Evolutionary conservation across 2,329 filamentous ascomycete species (phyloP).

Genomic region (Xylaria sp.): DNA sequence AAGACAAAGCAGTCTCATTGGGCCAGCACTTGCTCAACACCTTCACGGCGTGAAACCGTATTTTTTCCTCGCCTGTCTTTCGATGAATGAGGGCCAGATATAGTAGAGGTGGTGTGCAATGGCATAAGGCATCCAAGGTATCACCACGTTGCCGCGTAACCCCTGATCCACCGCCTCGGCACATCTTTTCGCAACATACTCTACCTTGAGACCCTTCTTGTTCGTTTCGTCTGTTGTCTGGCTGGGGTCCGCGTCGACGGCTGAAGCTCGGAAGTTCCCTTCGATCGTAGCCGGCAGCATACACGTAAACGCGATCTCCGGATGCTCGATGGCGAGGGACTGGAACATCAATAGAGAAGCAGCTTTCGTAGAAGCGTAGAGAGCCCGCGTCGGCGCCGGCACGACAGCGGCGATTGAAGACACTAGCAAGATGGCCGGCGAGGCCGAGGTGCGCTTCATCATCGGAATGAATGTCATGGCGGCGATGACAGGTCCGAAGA

Average conservation of each 20-base stretch:
- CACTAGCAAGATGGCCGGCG: slow-evolving; percentile 46
- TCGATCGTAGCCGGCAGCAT: slow-evolving; percentile 51
- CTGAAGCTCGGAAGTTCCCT: slow-evolving; percentile 51
- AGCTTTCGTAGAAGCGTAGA: slow-evolving; percentile 52
- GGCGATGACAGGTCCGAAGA: slow-evolving; percentile 48
- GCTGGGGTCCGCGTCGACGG: slow-evolving; percentile 47
- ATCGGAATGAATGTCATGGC: slow-evolving; percentile 49
- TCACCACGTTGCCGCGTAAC: slow-evolving; percentile 45
- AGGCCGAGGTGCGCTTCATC: slow-evolving; percentile 47
- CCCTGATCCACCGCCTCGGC: slow-evolving; percentile 46
- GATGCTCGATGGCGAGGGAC: slow-evolving; percentile 51
- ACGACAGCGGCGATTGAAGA: slow-evolving; percentile 48
- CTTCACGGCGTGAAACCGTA: slow-evolving; percentile 44
- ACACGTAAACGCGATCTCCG: slow-evolving; percentile 47
- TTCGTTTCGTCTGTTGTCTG: slow-evolving; percentile 41
- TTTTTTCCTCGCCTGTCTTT: slow-evolving; percentile 48
- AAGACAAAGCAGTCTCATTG: background rate
- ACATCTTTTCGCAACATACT: slow-evolving; percentile 48
- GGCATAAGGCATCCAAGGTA: slow-evolving; percentile 49
- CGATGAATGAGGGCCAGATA: slow-evolving; percentile 49
- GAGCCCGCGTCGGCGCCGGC: slow-evolving; percentile 50
- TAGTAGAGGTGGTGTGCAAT: slow-evolving; percentile 49
- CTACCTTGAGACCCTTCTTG: slow-evolving; percentile 48
- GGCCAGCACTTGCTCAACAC: background rate
- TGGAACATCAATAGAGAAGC: slow-evolving; percentile 50